Evolutionary conservation across 139 green algal species (phyloP).

Genomic region (Diplosphaera chodatii): DNA sequence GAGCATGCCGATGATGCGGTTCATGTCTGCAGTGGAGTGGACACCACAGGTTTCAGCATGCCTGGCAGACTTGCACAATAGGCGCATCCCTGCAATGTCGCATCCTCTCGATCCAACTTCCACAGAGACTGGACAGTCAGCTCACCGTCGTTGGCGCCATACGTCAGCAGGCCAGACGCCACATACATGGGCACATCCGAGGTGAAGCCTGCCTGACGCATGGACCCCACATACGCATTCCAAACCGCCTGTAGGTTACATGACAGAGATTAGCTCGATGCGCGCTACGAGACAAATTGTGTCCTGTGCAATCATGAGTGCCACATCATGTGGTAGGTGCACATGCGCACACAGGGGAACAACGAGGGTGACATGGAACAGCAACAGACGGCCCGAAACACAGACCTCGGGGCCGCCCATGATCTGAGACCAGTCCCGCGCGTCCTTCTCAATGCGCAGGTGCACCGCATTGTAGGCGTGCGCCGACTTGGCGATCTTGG

Average conservation of each 20-base stretch:
- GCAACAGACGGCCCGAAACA: neutral
- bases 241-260: slow-evolving; percentile 34
- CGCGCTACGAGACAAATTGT: too few relatives aligned
- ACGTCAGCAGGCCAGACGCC: slow-evolving; percentile 53
- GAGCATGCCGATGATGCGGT: slow-evolving; percentile 35
- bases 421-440: slow-evolving; percentile 53
- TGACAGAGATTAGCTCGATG: neutral
- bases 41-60: too few relatives aligned
- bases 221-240: slow-evolving; percentile 38
- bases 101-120: too few relatives aligned
- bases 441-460: slow-evolving; percentile 57
- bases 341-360: too few relatives aligned
- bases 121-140: too few relatives aligned
- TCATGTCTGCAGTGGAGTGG: slow-evolving; percentile 30
- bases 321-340: too few relatives aligned
- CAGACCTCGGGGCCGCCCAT: slow-evolving; percentile 36
- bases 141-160: slow-evolving; percentile 33
- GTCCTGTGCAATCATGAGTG: too few relatives aligned
- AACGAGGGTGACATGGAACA: neutral
- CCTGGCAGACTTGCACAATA: too few relatives aligned
- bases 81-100: too few relatives aligned
- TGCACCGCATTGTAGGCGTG: slow-evolving; percentile 48
- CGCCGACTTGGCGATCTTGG: slow-evolving; percentile 27
- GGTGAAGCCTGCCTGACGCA: slow-evolving; percentile 33
- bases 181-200: slow-evolving; percentile 36